Percentiles rank a stretch among this genome's conserved stretches.
Conservation (phyloP, 257 asterid genomes). For the Ocimum tenuiflorum region DNA sequence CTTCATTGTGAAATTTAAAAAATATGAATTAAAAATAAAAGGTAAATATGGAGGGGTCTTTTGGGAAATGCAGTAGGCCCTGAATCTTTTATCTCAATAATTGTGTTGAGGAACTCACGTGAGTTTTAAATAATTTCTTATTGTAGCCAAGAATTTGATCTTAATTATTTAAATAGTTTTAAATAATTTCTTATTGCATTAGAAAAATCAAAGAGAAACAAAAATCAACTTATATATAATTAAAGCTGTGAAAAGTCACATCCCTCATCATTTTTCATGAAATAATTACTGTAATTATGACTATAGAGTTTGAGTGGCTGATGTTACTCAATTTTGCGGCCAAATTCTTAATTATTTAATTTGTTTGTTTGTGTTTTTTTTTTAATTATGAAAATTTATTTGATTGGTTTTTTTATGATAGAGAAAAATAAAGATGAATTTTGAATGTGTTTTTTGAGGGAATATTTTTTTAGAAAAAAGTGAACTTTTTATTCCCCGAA, state of each 20-base stretch:
- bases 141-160: not conserved
- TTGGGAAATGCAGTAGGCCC: constrained; percentile 8
- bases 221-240: constrained; percentile 10
- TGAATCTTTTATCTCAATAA: constrained; percentile 18
- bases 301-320: not conserved
- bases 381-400: too few species aligned
- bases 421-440: too few species aligned
- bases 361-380: too few species aligned
- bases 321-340: too few species aligned
- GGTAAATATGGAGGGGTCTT: not conserved
- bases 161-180: not conserved
- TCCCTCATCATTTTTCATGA: not conserved
- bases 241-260: constrained; percentile 1
- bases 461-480: too few species aligned
- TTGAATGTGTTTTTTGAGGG: too few species aligned
- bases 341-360: too few species aligned
- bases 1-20: too few species aligned
- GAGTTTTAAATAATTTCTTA: constrained; percentile 2
- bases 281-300: not conserved
- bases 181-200: not conserved
- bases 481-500: too few species aligned
- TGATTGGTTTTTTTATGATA: too few species aligned
- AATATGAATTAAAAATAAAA: not conserved
- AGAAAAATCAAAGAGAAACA: not conserved
- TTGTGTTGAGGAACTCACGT: constrained; percentile 13